These are phyloP conservation scores for Trebouxia gelatinosa DNA, from an alignment of 163 green algal species.

Conservation along the genomic window DNA sequence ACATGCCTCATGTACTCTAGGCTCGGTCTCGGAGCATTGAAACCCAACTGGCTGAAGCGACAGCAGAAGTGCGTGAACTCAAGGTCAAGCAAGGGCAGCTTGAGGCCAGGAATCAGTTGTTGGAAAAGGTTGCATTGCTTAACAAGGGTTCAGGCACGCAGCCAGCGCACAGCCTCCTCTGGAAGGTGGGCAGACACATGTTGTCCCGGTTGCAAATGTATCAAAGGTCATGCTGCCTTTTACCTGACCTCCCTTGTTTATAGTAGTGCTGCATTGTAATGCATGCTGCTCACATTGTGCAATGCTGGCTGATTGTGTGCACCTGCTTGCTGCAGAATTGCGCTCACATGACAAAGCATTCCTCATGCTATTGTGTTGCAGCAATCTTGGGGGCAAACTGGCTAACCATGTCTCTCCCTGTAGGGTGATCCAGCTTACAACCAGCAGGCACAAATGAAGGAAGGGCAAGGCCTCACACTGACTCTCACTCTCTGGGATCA, in stretches of 20 bases:
- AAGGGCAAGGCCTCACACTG: neutral
- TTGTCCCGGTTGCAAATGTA: no score
- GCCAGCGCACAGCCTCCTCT: conserved; percentile 2
- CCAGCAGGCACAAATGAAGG: neutral
- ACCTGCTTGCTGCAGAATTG: no score
- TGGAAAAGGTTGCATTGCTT: conserved; percentile 7
- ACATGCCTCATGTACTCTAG: neutral
- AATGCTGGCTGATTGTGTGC: neutral
- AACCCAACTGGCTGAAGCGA: conserved; percentile 18
- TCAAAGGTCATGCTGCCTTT: no score
- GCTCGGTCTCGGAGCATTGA: conserved; percentile 19
- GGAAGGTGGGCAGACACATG: conserved; percentile 1
- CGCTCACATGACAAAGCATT: no score
- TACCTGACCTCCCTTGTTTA: no score
- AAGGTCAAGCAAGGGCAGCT: conserved; percentile 5
- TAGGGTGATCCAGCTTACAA: conserved; percentile 8
- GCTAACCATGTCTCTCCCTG: no score
- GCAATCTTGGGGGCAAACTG: no score
- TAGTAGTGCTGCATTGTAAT: no score
- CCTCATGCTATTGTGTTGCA: no score
- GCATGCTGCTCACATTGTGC: neutral
- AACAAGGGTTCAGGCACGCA: neutral
- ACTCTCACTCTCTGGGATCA: conserved; percentile 17
- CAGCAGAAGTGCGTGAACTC: conserved; percentile 1
- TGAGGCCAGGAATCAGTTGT: conserved; percentile 10